Evolutionary conservation across 1,284 basidiomycete genomes (phyloP).

Genomic region (Trametes polyzona): DNA sequence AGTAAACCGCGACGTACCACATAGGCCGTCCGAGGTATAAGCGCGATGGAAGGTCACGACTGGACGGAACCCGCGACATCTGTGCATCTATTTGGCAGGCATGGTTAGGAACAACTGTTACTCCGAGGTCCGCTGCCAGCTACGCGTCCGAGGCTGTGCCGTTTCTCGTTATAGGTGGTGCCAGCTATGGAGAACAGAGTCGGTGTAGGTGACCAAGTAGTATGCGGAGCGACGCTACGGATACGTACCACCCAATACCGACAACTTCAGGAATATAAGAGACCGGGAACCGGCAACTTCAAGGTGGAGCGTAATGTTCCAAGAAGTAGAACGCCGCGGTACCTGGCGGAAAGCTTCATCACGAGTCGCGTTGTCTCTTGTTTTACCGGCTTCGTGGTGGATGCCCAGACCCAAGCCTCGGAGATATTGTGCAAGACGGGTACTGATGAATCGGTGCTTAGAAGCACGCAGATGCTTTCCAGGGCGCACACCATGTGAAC

Average conservation of each 20-base stretch:
- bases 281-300: background rate
- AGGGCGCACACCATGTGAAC: background rate
- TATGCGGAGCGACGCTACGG: too few relatives aligned
- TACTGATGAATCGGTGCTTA: background rate
- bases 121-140: slow-evolving; percentile 10
- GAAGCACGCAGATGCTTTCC: background rate
- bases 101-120: background rate
- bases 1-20: slow-evolving; percentile 15
- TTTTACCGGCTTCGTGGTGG: too few relatives aligned
- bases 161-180: background rate
- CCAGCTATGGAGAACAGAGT: background rate
- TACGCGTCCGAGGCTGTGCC: slow-evolving; percentile 16
- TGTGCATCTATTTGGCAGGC: slow-evolving; percentile 10
- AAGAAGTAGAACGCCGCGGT: background rate
- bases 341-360: background rate
- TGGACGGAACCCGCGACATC: slow-evolving; percentile 6
- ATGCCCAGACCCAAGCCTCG: background rate
- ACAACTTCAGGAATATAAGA: background rate
- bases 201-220: background rate
- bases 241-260: too few relatives aligned
- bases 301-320: too few relatives aligned
- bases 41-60: slow-evolving; percentile 15
- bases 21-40: slow-evolving; percentile 17
- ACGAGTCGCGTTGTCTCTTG: background rate
- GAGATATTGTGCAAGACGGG: background rate